These are phyloP conservation scores for Penicillium bovifimosum DNA, from an alignment of 495 filamentous ascomycete genomes.

Conservation along the genomic window DNA sequence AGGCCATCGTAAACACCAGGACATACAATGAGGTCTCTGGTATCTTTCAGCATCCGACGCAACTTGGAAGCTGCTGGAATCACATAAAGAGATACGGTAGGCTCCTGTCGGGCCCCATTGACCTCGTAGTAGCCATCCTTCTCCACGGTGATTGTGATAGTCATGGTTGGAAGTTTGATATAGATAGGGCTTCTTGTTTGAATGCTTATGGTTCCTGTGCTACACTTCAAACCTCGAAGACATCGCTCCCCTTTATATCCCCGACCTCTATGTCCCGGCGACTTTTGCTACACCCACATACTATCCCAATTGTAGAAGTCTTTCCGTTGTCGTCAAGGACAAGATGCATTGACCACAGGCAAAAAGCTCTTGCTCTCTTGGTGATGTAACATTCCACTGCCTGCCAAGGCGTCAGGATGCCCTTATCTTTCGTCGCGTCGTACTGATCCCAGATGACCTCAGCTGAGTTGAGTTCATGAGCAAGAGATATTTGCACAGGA, in stretches of 20 bases:
- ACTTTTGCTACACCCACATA: background rate
- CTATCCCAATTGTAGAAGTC: background rate
- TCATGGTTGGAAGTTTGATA: constrained; percentile 13
- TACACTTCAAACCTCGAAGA: background rate
- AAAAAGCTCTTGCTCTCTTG: constrained; percentile 12
- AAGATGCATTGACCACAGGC: constrained; percentile 7
- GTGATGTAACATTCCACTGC: constrained; percentile 22
- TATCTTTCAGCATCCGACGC: constrained; percentile 38
- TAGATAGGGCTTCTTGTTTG: background rate
- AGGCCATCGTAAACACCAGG: constrained; percentile 68
- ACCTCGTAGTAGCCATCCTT: constrained; percentile 37
- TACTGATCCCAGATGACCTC: constrained; percentile 16
- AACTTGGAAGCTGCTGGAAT: constrained; percentile 43
- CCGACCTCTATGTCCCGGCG: background rate
- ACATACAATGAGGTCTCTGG: constrained; percentile 45
- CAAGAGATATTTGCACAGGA: background rate
- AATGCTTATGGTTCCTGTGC: background rate
- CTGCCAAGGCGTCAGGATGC: constrained; percentile 14
- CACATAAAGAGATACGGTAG: constrained; percentile 27
- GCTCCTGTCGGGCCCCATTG: constrained; percentile 29
- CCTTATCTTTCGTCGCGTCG: constrained; percentile 14
- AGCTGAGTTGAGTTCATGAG: background rate
- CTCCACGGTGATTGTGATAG: constrained; percentile 34
- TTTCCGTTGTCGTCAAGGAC: background rate
- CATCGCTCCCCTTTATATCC: constrained; percentile 3